phyloP scores from a whole-genome alignment of 345 rosid genomes.

The Populus pruinosa region DNA sequence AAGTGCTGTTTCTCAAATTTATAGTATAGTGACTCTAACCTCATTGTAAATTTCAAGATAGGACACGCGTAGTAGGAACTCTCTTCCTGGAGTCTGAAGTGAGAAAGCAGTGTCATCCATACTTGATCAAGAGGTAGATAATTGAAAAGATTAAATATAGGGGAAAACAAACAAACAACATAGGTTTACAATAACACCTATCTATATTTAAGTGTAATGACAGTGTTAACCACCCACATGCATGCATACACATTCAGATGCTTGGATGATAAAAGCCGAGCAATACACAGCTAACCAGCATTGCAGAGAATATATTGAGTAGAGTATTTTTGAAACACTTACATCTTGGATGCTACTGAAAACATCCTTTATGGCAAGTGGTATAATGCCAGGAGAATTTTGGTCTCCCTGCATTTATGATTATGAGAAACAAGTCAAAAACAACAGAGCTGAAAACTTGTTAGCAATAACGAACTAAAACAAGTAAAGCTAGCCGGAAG shows the following conservation, averaged over 20 bases:
- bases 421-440: neutral
- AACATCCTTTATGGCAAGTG: constrained; percentile 96
- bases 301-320: neutral
- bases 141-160: neutral
- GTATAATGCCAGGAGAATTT: constrained; percentile 90
- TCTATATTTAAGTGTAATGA: neutral
- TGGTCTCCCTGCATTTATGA: constrained; percentile 83
- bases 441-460: neutral
- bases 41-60: constrained; percentile 99
- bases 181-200: neutral
- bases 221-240: neutral
- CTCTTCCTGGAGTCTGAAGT: constrained; percentile 96
- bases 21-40: constrained; percentile 40
- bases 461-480: constrained; percentile 3
- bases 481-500: too few relatives aligned
- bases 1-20: neutral
- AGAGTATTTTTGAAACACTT: constrained; percentile 29
- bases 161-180: neutral
- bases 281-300: neutral
- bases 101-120: constrained; percentile 21
- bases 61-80: constrained; percentile 94
- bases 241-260: neutral
- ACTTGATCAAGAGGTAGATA: constrained; percentile 2
- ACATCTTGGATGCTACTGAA: constrained; percentile 98
- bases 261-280: neutral